Evolutionary conservation across 768 basidiomycete genomes (phyloP).

Genomic region (Mycena polygramma): DNA sequence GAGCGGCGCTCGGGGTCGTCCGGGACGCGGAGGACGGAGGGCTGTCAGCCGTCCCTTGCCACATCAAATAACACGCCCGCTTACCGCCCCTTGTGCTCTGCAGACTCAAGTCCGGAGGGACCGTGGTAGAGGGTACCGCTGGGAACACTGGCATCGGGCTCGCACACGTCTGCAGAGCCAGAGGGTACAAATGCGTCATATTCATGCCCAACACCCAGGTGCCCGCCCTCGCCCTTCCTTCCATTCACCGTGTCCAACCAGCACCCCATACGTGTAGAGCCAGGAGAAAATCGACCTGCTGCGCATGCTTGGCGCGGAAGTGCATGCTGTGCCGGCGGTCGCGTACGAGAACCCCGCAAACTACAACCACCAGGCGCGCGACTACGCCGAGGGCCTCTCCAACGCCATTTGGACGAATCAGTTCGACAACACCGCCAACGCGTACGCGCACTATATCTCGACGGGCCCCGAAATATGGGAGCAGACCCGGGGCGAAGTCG

Average conservation of each 20-base stretch:
- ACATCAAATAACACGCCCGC: neutral
- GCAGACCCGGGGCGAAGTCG: constrained; percentile 82
- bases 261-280: constrained; percentile 64
- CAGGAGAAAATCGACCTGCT: constrained; percentile 99
- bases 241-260: neutral
- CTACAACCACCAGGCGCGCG: constrained; percentile 98
- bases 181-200: constrained; percentile 97
- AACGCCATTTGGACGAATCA: constrained; percentile 99
- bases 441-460: constrained; percentile 85
- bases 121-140: constrained; percentile 97
- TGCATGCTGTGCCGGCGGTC: constrained; percentile 95
- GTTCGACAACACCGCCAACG: constrained; percentile 96
- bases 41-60: constrained; percentile 60
- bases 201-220: constrained; percentile 98
- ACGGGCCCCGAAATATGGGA: constrained; percentile 99
- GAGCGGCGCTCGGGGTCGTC: constrained; percentile 92
- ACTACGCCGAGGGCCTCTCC: constrained; percentile 77
- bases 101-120: constrained; percentile 92
- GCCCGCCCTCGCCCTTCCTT: neutral
- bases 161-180: constrained; percentile 93
- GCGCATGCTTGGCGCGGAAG: constrained; percentile 97
- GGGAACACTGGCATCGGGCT: constrained; percentile 98
- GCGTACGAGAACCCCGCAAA: constrained; percentile 95
- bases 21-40: constrained; percentile 89
- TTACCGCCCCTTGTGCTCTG: neutral